Base-by-base conservation (phyloP, 2,329 filamentous ascomycete genomes). In the Paracamarosporium sp. region DNA sequence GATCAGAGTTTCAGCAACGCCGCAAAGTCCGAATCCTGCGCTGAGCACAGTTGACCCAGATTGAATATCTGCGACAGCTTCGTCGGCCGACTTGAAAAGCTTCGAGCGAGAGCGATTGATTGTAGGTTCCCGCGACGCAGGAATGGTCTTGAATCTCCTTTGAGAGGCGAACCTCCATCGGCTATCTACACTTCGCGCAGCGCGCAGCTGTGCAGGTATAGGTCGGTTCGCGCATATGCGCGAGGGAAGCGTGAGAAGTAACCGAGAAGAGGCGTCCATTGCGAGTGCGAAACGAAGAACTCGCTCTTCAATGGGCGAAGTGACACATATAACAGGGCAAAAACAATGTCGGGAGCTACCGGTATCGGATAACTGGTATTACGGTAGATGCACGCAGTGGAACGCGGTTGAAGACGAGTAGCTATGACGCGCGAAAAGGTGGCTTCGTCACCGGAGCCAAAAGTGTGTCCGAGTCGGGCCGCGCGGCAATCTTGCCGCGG, bases 1-100 rank as follows among this genome's bases (percentile, higher is more conserved):
- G 27, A 77, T 76, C 31, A 78, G 69, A 1, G 75, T 77, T 15
- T 77, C 75, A 41, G 76, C 73, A 20, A 78, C 72, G 48, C 76
- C 76, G 46, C 73, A 77, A 11, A 78, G 64, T 11, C 76, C 76
- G 41, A 78, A 78, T 13, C 76, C 76, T 33, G 74, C 73, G 52
- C 75, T 76, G 15, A 78, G 67, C 8, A 78, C 63, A 9, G 73
- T 76, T 6, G 72, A 75, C 17, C 75, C 73, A 12, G 69, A 63
- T 56, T 73, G 66, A 50, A 78, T 62, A 53, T 78, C 76, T 36
- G 70, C 69, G 28, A 78, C 71, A 35, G 76, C 76, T 59, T 74
- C 72, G 30, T 75, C 71, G 36, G 75, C 75, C 25, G 71, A 73
- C 38, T 70, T 67, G 62, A 70, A 76, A 9, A 76, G 65, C 57